These are phyloP conservation scores for Cercospora janseana DNA, from an alignment of 2,329 filamentous ascomycete species.

Conservation along the genomic window DNA sequence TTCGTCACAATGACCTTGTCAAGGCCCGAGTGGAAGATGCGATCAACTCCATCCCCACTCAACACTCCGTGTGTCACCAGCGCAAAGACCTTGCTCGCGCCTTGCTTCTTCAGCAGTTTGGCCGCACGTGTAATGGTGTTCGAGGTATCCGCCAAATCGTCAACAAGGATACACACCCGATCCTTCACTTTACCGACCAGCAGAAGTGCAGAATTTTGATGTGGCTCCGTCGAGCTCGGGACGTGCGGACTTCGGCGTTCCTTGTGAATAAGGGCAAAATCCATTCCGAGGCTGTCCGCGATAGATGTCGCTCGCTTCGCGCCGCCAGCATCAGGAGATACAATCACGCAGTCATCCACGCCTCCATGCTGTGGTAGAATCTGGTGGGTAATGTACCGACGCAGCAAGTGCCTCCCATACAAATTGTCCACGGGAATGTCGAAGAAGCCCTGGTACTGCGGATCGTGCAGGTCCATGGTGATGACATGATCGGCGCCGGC, in stretches of 20 bases:
- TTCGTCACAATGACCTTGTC: conserved; percentile 96
- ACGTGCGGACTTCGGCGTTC: conserved; percentile 72
- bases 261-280: conserved; percentile 98
- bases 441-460: conserved; percentile 98
- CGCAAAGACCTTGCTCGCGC: conserved; percentile 84
- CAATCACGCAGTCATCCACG: conserved; percentile 62
- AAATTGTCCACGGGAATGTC: conserved; percentile 98
- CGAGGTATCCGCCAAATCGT: conserved; percentile 91
- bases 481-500: conserved; percentile 96
- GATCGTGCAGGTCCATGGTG: conserved; percentile 94
- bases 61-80: conserved; percentile 93
- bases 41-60: conserved; percentile 88
- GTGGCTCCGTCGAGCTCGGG: conserved; percentile 11
- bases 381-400: conserved; percentile 70
- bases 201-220: conserved; percentile 72
- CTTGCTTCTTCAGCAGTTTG: conserved; percentile 92
- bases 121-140: conserved; percentile 97
- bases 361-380: conserved; percentile 76
- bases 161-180: conserved; percentile 82
- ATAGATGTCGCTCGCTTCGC: conserved; percentile 95
- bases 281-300: conserved; percentile 87
- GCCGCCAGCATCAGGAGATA: conserved; percentile 93
- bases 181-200: conserved; percentile 81
- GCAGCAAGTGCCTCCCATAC: conserved; percentile 74
- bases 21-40: conserved; percentile 88